These are phyloP conservation scores for Dionaea muscipula DNA, from an alignment of 179 eudicot genomes.

Conservation along the genomic window DNA sequence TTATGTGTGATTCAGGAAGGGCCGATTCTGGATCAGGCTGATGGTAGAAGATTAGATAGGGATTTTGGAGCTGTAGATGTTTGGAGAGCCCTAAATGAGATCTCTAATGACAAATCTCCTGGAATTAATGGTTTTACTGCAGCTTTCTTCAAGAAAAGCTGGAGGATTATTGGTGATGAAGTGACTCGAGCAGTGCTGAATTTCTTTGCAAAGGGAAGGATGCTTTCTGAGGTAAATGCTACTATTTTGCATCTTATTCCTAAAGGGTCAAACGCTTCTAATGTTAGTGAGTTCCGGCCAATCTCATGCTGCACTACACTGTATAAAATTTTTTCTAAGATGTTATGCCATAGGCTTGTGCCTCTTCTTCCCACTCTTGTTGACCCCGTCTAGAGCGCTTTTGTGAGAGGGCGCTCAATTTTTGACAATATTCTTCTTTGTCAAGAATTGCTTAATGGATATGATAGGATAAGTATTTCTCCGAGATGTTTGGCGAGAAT, in stretches of 20 bases:
- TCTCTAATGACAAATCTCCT: background rate
- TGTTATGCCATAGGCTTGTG: background rate
- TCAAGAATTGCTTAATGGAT: background rate
- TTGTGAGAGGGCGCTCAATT: background rate
- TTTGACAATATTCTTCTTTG: background rate
- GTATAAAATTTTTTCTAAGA: background rate
- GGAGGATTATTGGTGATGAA: background rate
- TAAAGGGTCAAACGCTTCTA: background rate
- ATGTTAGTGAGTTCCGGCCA: background rate
- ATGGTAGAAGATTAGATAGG: too few relatives aligned
- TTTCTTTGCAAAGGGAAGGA: background rate
- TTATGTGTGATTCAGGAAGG: too few relatives aligned
- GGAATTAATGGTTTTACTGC: background rate
- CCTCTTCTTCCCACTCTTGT: background rate
- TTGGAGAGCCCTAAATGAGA: background rate
- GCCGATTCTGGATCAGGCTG: too few relatives aligned
- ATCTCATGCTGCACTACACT: background rate
- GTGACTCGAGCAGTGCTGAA: background rate
- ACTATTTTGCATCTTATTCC: background rate
- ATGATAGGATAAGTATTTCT: background rate
- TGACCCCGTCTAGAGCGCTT: background rate
- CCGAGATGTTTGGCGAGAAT: background rate
- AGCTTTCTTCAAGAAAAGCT: background rate
- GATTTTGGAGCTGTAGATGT: too few relatives aligned
- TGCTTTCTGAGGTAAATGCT: background rate